Evolutionary conservation across 2,329 filamentous ascomycete species (phyloP), one percentile per base, ranked within the genome.

Genomic region (Aspergillus sp.): DNA sequence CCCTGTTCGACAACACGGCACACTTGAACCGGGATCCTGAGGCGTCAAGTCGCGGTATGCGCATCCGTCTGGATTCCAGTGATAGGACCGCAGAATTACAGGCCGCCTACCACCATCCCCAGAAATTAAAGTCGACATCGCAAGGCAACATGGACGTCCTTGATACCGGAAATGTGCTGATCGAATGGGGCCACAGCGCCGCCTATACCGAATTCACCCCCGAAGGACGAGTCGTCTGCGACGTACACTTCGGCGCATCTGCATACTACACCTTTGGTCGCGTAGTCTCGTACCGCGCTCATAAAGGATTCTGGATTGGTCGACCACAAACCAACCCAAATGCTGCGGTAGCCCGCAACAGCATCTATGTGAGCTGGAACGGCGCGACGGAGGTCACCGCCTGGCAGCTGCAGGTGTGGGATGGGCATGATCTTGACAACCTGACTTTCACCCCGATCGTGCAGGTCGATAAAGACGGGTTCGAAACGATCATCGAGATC

Each of bases 241-340:
- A 81, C 48, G 69, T 65, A 4, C 75, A 76, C 54, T 65, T 79
- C 55, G 70, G 54, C 41, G 58, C 44, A 46, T 70, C 50, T 61
- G 59, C 48, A 57, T 60, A 54, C 59, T 59, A 57, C 60, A 41
- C 64, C 54, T 54, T 59, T 30, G 57, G 57, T 2, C 51, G 58
- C 10, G 70, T 76, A 2, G 70, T 75, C 55, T 78, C 74, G 44
- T 82, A 82, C 54, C 72, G 78, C 30, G 73, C 71, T 2, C 75
- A 75, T 59, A 77, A 76, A 55, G 73, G 69, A 52, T 65, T 72
- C 46, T 83, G 78, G 76, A 68, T 69, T 3, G 76, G 73, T 0
- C 58, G 64, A 7, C 76, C 77, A 0, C 64, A 60, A n/a, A 73
- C 68, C 12, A 42, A 40, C 3, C 57, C 58, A 3, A 48, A 48